Percentiles rank a stretch among this genome's conserved stretches.
phyloP scores from a whole-genome alignment of 116 monocot species.

The Iris pallida region DNA sequence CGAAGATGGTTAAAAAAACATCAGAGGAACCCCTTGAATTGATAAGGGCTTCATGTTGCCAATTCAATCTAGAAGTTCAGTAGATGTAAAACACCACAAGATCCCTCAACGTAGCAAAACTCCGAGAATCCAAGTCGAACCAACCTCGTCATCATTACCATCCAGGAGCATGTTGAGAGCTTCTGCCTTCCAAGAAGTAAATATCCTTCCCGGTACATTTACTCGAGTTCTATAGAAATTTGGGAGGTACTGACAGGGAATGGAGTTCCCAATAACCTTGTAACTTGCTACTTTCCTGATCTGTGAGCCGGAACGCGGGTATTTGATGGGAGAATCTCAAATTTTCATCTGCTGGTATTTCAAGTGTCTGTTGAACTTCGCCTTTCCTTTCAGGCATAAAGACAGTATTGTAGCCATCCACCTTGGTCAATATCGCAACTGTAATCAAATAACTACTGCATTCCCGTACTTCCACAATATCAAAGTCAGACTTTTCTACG shows the following conservation, averaged over 20 bases:
- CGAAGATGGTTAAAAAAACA: too few species aligned
- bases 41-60: too few species aligned
- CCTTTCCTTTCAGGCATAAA: slow-evolving; percentile 34
- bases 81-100: not conserved
- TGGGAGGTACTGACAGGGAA: slow-evolving; percentile 52
- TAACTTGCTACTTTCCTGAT: slow-evolving; percentile 37
- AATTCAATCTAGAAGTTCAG: too few species aligned
- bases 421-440: slow-evolving; percentile 37
- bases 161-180: not conserved
- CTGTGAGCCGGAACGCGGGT: slow-evolving; percentile 56
- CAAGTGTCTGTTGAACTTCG: slow-evolving; percentile 3
- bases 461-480: slow-evolving; percentile 44
- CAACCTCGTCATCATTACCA: not conserved
- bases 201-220: not conserved
- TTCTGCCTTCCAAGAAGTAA: too few species aligned
- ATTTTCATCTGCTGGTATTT: slow-evolving; percentile 33
- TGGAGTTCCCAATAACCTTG: slow-evolving; percentile 64
- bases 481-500: slow-evolving; percentile 42
- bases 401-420: slow-evolving; percentile 37
- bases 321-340: slow-evolving; percentile 77
- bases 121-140: not conserved
- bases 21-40: too few species aligned
- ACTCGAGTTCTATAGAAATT: not conserved
- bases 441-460: slow-evolving; percentile 2
- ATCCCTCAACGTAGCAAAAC: not conserved